A percentile compares a stretch with the other conserved stretches of the same genome.
Conservation (phyloP, 352 stramenopile species). For the Pythium dissotocum region DNA sequence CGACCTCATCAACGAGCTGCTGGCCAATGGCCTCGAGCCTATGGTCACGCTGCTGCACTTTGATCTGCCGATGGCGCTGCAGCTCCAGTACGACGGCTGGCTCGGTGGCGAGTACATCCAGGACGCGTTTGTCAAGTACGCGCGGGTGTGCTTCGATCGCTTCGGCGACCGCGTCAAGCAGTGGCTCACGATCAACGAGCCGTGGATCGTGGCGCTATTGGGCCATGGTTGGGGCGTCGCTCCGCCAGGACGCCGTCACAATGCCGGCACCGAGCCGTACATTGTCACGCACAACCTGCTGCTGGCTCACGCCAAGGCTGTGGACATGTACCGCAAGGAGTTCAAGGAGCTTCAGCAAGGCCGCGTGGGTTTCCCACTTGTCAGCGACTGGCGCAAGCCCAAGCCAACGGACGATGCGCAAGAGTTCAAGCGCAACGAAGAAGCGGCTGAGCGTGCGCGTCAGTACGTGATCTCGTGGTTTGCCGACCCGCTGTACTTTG, state of each 20-base stretch:
- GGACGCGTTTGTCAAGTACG: conserved; percentile 75
- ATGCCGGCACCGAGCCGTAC: conserved; percentile 37
- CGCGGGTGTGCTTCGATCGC: conserved; percentile 80
- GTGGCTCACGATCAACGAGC: conserved; percentile 96
- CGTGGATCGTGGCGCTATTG: conserved; percentile 55
- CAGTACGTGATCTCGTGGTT: conserved; percentile 91
- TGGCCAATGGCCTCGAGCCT: conserved; percentile 71
- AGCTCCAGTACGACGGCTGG: conserved; percentile 62
- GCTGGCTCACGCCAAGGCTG: conserved; percentile 80
- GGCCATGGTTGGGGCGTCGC: conserved; percentile 59
- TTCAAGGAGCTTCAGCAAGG: conserved; percentile 45
- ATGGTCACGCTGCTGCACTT: conserved; percentile 95
- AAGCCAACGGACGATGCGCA: conserved; percentile 43
- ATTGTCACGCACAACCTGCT: conserved; percentile 84
- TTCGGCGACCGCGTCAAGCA: conserved; percentile 91
- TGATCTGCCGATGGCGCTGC: conserved; percentile 89
- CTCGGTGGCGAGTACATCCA: conserved; percentile 56
- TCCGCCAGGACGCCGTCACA: conserved; percentile 64
- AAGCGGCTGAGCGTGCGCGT: conserved; percentile 76
- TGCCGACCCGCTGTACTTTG: conserved; percentile 88
- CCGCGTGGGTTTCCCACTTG: conserved; percentile 92
- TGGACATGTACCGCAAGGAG: conserved; percentile 69
- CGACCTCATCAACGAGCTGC: conserved; percentile 84
- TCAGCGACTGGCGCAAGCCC: conserved; percentile 88
- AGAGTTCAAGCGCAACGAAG: conserved; percentile 51